Conservation (phyloP, 331 rosid species). For the Rhamnella rubrinervis region DNA sequence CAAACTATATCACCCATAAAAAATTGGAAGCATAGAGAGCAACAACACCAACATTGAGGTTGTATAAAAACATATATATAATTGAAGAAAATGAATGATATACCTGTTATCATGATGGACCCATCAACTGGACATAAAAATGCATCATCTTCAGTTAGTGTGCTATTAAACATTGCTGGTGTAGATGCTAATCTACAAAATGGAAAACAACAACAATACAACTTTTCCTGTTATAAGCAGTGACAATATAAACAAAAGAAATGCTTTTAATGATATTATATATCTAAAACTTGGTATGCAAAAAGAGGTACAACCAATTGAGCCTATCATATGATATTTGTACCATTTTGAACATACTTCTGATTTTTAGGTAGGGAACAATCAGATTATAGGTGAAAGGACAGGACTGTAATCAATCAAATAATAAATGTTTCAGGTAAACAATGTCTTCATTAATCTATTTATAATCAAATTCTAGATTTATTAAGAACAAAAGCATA, state of each 20-base stretch:
- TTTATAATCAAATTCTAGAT: not conserved
- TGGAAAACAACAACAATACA: constrained; percentile 13
- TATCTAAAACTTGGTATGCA: not conserved
- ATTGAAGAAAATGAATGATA: constrained; percentile 1
- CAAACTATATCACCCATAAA: not conserved
- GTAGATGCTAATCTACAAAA: constrained; percentile 82
- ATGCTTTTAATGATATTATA: not conserved
- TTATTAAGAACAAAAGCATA: not conserved
- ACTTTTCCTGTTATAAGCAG: constrained; percentile 7
- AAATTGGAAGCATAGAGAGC: not conserved
- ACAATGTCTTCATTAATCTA: not conserved
- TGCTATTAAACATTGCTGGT: constrained; percentile 95
- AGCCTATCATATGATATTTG: not conserved
- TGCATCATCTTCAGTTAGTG: constrained; percentile 63
- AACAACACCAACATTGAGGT: not conserved
- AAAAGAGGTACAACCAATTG: not conserved
- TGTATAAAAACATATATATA: constrained; percentile 1
- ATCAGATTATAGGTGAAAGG: not conserved
- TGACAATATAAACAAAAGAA: not conserved
- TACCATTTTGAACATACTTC: not conserved
- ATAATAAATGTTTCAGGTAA: not conserved
- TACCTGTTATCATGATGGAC: constrained; percentile 92
- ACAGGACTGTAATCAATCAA: not conserved
- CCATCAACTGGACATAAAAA: constrained; percentile 79
- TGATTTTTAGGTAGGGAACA: not conserved